A percentile compares a stretch with the other conserved stretches of the same genome.
Evolutionary conservation across 345 rosid genomes (phyloP).

Genomic region (Brassica rapa): DNA sequence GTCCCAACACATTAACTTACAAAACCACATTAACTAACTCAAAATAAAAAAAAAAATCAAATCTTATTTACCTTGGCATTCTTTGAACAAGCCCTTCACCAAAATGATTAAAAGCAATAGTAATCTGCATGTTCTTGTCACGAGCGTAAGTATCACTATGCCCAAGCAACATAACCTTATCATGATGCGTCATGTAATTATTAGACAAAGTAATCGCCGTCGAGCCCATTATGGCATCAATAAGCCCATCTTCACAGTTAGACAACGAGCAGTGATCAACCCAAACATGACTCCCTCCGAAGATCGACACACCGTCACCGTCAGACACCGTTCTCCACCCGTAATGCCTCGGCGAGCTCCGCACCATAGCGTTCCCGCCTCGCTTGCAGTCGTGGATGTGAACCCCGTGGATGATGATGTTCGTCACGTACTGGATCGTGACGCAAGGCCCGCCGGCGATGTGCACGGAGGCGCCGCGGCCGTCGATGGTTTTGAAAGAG

Average conservation of each 20-base stretch:
- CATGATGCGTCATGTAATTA: conserved; percentile 4
- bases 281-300: conserved; percentile 4
- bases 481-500: conserved; percentile 1
- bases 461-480: conserved; percentile 11
- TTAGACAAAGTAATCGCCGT: conserved; percentile 8
- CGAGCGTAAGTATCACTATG: background rate
- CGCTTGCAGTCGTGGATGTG: background rate
- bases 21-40: background rate
- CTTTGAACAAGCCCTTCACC: background rate
- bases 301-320: background rate
- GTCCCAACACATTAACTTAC: background rate
- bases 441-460: background rate
- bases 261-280: background rate
- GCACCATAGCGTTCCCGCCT: background rate
- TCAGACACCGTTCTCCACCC: background rate
- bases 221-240: background rate
- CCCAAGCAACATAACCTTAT: conserved; percentile 2
- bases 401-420: background rate
- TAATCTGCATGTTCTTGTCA: background rate
- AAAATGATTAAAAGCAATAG: background rate
- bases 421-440: conserved; percentile 1
- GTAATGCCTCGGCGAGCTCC: background rate
- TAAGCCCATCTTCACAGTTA: background rate
- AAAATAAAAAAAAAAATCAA: background rate
- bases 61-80: background rate